Base-by-base conservation (phyloP, 2,329 filamentous ascomycete genomes). In the Trichothecium sympodiale region DNA sequence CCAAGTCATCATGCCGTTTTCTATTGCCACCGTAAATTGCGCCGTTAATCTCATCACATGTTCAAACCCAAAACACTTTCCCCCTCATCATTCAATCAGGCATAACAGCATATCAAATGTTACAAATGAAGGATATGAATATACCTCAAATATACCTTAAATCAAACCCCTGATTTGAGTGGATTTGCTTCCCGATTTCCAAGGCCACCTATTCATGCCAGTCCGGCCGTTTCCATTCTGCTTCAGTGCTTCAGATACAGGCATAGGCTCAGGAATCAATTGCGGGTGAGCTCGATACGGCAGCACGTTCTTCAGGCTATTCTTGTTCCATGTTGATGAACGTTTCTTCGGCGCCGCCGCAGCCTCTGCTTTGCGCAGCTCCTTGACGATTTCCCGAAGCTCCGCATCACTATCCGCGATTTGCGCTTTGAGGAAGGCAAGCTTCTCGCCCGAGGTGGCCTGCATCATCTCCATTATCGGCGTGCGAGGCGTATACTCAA, bases 401-500 rank as follows among this genome's bases (percentile, higher is more conserved):
- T 95, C 88, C 18, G 72, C 61, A 29, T 93, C 83, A 36, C 77
- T 68, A 25, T 67, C 73, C 5, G 77, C 75, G 46, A 95, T 91
- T 56, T 98, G 91, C 0, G 91, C 89, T 48, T 74, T 80, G 34
- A 96, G 70, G 52, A 91, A 91, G 5, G 28, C 18, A 14, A 77
- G 49, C 23, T 74, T 67, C 20, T 61, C 47, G 28, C 56, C 46
- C 17, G 60, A 56, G 1, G 53, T 50, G 7, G 69, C 67, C 31
- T 73, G 65, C 2, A 94, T 66, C 1, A 69, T 56, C 37, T 83
- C 70, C 86, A 96, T 94, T 37, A 96, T 81, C 0, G 88, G 80
- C 12, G 69, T 64, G 14, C 89, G 78, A 0, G 79, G 74, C 0
- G 57, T 74, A 55, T 95, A 96, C 0, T 53, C 34, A 43, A 85